A percentile compares a stretch with the other conserved stretches of the same genome.
Conservation (phyloP, 2,329 filamentous ascomycete species). For the Amauroascus verrucosus region DNA sequence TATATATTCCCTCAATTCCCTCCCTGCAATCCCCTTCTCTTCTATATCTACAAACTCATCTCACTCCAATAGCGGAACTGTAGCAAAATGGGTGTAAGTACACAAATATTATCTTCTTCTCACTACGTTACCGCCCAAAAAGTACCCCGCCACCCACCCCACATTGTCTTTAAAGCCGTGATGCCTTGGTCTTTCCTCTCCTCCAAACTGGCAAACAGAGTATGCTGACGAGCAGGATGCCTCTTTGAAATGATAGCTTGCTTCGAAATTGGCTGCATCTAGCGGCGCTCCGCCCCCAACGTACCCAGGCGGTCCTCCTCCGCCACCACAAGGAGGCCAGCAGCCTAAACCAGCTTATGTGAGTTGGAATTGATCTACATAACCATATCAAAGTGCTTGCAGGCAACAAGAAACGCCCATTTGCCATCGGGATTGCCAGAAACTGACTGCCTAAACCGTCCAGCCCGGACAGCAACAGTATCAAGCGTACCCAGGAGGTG, state of each 20-base stretch:
- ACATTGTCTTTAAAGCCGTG: neutral
- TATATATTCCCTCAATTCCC: neutral
- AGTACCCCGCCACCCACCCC: slow-evolving; percentile 12
- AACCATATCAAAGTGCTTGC: neutral
- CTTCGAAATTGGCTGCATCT: slow-evolving; percentile 30
- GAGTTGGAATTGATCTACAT: slow-evolving; percentile 29
- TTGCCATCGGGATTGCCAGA: neutral
- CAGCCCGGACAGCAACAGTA: slow-evolving; percentile 19
- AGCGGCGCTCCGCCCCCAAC: slow-evolving; percentile 26
- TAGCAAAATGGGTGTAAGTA: slow-evolving; percentile 22
- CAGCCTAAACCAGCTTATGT: slow-evolving; percentile 40
- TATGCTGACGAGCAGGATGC: slow-evolving; percentile 7
- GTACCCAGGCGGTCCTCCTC: slow-evolving; percentile 24
- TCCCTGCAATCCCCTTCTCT: neutral
- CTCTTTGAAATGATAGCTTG: slow-evolving; percentile 21
- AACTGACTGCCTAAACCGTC: neutral
- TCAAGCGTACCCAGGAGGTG: slow-evolving; percentile 14
- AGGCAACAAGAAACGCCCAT: neutral
- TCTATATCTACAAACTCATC: neutral
- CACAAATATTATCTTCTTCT: neutral
- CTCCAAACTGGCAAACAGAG: neutral
- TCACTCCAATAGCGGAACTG: neutral
- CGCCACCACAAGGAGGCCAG: slow-evolving; percentile 24
- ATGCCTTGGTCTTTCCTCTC: neutral
- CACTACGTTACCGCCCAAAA: neutral